phyloP scores from a whole-genome alignment of 352 stramenopile species.

The Phytophthora sp. region DNA sequence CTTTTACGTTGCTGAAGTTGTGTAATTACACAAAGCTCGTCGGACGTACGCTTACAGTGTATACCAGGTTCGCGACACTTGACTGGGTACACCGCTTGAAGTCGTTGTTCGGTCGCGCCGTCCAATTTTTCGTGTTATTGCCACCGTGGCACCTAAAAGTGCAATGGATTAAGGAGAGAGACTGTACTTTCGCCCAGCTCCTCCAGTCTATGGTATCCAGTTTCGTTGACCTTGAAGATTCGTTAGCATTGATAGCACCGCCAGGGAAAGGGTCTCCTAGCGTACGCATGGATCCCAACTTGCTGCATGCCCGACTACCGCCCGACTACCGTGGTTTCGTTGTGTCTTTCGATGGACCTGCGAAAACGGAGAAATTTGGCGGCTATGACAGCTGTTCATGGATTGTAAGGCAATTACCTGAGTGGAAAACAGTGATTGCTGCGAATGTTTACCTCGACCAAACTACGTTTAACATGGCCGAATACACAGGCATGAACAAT shows the following conservation, averaged over 20 bases:
- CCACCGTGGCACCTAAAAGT: neutral
- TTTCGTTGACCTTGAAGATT: neutral
- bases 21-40: no score
- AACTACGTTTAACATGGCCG: constrained; percentile 29
- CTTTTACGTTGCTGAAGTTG: no score
- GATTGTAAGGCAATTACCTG: neutral
- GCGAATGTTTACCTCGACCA: constrained; percentile 12
- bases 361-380: constrained; percentile 2
- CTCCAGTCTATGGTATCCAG: no score
- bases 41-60: no score
- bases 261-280: neutral
- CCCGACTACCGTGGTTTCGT: constrained; percentile 2
- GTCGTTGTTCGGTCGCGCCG: neutral
- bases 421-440: constrained; percentile 14
- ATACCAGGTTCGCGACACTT: no score
- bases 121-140: neutral
- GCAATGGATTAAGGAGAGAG: neutral
- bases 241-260: neutral
- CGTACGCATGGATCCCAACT: neutral
- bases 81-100: no score
- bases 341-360: constrained; percentile 29
- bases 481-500: constrained; percentile 17
- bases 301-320: neutral
- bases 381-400: neutral
- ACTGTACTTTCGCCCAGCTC: neutral